Evolutionary conservation across 176 grass and related monocot genomes (phyloP).

Genomic region (Stipa capillata): DNA sequence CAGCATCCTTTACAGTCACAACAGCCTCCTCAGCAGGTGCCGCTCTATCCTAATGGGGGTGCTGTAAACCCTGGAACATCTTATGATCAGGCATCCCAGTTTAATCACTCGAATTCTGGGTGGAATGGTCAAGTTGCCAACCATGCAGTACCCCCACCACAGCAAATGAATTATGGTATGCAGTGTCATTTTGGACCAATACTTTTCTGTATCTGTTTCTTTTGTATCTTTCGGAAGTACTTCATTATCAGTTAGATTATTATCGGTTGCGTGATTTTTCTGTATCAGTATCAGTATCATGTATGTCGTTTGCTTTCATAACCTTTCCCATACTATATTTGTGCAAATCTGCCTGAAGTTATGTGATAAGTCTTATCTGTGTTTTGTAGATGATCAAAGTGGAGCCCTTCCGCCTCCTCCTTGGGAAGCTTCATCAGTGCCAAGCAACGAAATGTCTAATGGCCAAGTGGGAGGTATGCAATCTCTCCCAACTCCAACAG

Average conservation of each 20-base stretch:
- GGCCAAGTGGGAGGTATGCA: slow-evolving; percentile 47
- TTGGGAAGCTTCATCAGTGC: slow-evolving; percentile 47
- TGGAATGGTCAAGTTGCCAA: slow-evolving; percentile 59
- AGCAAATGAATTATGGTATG: slow-evolving; percentile 56
- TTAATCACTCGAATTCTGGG: slow-evolving; percentile 40
- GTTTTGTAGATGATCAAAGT: slow-evolving; percentile 62
- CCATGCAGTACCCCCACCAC: slow-evolving; percentile 24
- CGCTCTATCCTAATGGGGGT: slow-evolving; percentile 57
- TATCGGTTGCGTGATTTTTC: background rate
- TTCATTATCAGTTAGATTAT: background rate
- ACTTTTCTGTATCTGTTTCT: background rate
- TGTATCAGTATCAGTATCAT: too few species aligned
- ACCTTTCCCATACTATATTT: background rate
- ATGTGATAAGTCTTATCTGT: slow-evolving; percentile 1
- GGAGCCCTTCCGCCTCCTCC: slow-evolving; percentile 50
- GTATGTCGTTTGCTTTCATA: too few species aligned
- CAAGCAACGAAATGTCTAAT: slow-evolving; percentile 42
- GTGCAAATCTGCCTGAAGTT: slow-evolving; percentile 9
- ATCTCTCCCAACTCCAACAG: slow-evolving; percentile 12
- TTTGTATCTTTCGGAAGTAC: background rate
- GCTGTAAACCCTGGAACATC: slow-evolving; percentile 37
- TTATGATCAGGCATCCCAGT: slow-evolving; percentile 50
- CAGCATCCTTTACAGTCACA: slow-evolving; percentile 50
- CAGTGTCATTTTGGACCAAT: background rate
- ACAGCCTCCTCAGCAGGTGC: too few species aligned